Evolutionary conservation across 192 early-diverging fungal species (phyloP).

Genomic region (Coemansia sp.): DNA sequence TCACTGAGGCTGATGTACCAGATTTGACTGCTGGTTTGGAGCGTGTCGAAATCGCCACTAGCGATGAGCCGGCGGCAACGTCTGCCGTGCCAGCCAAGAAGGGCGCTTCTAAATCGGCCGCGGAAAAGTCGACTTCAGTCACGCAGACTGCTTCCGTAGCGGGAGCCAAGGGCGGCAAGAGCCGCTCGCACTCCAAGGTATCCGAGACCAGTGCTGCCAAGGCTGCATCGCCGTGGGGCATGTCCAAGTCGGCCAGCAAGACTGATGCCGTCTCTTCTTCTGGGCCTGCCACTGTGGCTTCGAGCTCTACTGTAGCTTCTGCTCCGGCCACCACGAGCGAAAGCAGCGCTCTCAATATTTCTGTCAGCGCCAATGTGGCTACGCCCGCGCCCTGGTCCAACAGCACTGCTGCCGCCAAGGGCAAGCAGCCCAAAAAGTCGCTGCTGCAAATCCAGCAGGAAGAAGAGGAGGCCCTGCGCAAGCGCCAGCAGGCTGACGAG

Average conservation of each 20-base stretch:
- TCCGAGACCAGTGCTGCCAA: constrained; percentile 2
- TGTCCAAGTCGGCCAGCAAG: not conserved
- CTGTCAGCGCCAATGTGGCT: not conserved
- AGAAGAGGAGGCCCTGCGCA: constrained; percentile 43
- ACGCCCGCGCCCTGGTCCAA: constrained; percentile 51
- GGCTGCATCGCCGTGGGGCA: not conserved
- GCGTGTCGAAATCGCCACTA: not conserved
- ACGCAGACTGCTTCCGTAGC: not conserved
- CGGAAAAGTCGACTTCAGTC: not conserved
- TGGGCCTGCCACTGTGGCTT: not conserved
- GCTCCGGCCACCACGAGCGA: not conserved
- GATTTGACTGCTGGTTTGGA: not conserved
- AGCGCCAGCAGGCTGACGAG: constrained; percentile 33
- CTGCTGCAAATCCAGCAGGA: constrained; percentile 59
- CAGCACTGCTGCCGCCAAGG: constrained; percentile 10
- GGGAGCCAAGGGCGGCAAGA: not conserved
- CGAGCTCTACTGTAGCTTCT: not conserved
- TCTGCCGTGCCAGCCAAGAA: not conserved
- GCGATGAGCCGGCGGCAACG: not conserved
- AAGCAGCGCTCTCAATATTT: not conserved
- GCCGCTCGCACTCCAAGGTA: constrained; percentile 5
- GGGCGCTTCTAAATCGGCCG: not conserved
- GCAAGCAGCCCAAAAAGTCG: constrained; percentile 52
- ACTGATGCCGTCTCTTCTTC: not conserved
- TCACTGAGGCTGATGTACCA: not conserved